These are phyloP conservation scores for Peronosclerospora sorghi DNA, from an alignment of 352 stramenopile genomes.

Conservation along the genomic window DNA sequence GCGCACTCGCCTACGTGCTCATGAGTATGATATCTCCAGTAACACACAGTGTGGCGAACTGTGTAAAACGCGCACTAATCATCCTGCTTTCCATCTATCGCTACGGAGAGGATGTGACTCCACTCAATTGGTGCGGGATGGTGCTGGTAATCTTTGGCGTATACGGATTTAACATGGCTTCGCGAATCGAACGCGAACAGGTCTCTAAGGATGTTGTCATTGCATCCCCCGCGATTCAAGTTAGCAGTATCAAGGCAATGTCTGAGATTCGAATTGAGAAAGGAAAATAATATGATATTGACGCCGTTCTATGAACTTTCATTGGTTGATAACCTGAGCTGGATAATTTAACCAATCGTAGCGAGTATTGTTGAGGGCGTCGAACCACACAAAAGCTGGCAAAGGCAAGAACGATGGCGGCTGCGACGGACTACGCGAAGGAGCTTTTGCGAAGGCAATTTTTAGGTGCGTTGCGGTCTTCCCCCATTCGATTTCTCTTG, in stretches of 20 bases:
- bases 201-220: slow-evolving; percentile 21
- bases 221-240: slow-evolving; percentile 27
- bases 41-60: slow-evolving; percentile 86
- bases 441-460: slow-evolving; percentile 77
- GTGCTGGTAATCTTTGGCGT: slow-evolving; percentile 80
- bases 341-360: slow-evolving; percentile 7
- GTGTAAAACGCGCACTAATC: slow-evolving; percentile 83
- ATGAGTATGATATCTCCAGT: slow-evolving; percentile 88
- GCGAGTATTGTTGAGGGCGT: slow-evolving; percentile 1
- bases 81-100: slow-evolving; percentile 87
- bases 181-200: slow-evolving; percentile 42
- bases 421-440: slow-evolving; percentile 56
- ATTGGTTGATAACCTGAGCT: neutral
- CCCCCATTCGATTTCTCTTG: neutral
- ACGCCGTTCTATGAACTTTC: neutral
- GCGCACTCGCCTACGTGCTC: slow-evolving; percentile 82
- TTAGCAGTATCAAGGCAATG: slow-evolving; percentile 39
- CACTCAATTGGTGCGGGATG: slow-evolving; percentile 78
- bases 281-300: slow-evolving; percentile 1
- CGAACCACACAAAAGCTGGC: slow-evolving; percentile 12
- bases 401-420: slow-evolving; percentile 17
- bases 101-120: slow-evolving; percentile 80
- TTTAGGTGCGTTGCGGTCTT: slow-evolving; percentile 33
- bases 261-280: slow-evolving; percentile 65
- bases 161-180: slow-evolving; percentile 78